Percentiles rank a stretch among this genome's conserved stretches.
These are phyloP conservation scores for Starmerella davenportii DNA, from an alignment of 805 yeast species.

Conservation along the genomic window DNA sequence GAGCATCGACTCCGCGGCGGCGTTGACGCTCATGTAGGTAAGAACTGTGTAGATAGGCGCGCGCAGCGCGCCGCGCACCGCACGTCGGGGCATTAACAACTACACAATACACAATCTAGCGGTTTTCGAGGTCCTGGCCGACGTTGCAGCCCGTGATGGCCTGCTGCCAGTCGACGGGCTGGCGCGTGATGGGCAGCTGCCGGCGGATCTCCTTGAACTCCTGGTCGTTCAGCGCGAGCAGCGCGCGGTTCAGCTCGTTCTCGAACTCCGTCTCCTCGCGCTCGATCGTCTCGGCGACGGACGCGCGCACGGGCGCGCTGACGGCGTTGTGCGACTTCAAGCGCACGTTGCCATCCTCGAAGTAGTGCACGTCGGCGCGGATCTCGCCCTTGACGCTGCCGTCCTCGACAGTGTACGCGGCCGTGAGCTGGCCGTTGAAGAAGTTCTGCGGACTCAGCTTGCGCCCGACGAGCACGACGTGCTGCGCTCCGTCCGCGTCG, in stretches of 20 bases:
- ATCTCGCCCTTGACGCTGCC: constrained; percentile 35
- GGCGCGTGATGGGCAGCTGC: constrained; percentile 77
- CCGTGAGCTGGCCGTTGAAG: constrained; percentile 81
- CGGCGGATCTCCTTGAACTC: constrained; percentile 75
- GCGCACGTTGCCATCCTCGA: constrained; percentile 89
- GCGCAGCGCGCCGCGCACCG: too few relatives aligned
- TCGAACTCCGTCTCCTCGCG: constrained; percentile 44
- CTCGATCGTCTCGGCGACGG: constrained; percentile 22
- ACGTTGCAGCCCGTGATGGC: constrained; percentile 77
- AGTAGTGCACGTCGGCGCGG: constrained; percentile 67
- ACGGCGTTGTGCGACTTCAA: constrained; percentile 32
- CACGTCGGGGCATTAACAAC: too few relatives aligned
- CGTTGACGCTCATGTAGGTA: too few relatives aligned
- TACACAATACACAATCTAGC: too few relatives aligned
- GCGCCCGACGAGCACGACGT: constrained; percentile 48
- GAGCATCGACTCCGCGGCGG: too few relatives aligned
- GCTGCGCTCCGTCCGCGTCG: constrained; percentile 19
- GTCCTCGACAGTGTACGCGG: constrained; percentile 36
- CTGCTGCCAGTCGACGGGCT: constrained; percentile 88
- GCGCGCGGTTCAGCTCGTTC: constrained; percentile 38
- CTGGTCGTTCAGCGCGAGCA: constrained; percentile 56
- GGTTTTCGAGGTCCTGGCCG: constrained; percentile 33
- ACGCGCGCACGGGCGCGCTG: constrained; percentile 5
- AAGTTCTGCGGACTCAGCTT: constrained; percentile 57
- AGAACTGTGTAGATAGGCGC: too few relatives aligned